phyloP scores from a whole-genome alignment of 352 stramenopile species.

The Salisapilia sapeloensis region DNA sequence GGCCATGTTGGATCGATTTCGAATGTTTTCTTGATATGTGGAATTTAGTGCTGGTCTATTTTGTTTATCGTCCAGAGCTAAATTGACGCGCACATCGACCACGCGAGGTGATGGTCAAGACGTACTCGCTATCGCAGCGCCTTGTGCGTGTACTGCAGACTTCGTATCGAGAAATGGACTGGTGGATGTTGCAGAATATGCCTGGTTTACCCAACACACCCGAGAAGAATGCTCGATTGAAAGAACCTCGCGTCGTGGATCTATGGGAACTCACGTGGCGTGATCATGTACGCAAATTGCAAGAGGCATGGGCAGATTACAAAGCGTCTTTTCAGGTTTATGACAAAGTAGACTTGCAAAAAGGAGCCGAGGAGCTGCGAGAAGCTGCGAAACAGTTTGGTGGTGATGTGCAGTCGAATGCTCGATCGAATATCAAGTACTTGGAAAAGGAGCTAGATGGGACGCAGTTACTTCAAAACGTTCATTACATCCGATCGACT shows the following conservation, averaged over 20 bases:
- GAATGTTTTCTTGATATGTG: constrained; percentile 1
- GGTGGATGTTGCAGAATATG: constrained; percentile 34
- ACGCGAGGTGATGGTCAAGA: constrained; percentile 9
- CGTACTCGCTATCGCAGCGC: constrained; percentile 67
- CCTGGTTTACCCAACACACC: constrained; percentile 54
- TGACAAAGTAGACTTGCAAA: constrained; percentile 36
- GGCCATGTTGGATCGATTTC: constrained; percentile 2
- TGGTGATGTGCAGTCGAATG: constrained; percentile 33
- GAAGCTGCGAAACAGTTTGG: constrained; percentile 20
- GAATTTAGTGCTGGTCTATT: neutral
- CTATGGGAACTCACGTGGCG: constrained; percentile 63
- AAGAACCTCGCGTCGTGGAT: constrained; percentile 35
- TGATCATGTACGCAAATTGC: constrained; percentile 41
- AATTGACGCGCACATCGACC: constrained; percentile 4
- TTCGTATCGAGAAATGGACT: constrained; percentile 23
- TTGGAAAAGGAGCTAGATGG: constrained; percentile 49
- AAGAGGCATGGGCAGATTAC: constrained; percentile 61
- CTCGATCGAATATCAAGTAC: constrained; percentile 33
- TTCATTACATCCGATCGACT: constrained; percentile 27
- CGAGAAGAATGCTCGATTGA: constrained; percentile 22
- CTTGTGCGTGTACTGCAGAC: constrained; percentile 53
- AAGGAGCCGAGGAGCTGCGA: constrained; percentile 45
- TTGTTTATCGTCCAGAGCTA: neutral
- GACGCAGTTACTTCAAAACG: constrained; percentile 35
- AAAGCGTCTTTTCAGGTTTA: constrained; percentile 30